phyloP scores from a whole-genome alignment of 257 asterid species.

The Eustoma russellianum region DNA sequence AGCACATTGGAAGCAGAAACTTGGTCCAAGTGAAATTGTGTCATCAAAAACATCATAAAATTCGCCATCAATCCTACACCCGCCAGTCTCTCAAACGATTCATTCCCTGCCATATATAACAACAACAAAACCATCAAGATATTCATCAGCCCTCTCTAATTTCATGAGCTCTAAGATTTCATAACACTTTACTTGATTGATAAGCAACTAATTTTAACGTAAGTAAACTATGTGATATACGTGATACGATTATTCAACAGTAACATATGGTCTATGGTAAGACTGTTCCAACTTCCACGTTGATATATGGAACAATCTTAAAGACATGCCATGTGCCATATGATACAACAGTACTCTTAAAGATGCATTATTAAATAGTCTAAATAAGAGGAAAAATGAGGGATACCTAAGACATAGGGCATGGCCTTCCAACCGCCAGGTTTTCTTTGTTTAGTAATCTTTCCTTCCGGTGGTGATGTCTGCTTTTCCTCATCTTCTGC shows the following conservation, averaged over 20 bases:
- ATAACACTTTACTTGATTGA: background rate
- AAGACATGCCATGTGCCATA: too few species aligned
- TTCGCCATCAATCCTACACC: constrained; percentile 52
- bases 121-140: too few species aligned
- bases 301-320: too few species aligned
- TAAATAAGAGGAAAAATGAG: constrained; percentile 10
- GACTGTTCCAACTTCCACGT: too few species aligned
- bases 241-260: too few species aligned
- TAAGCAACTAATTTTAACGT: too few species aligned
- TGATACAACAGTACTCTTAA: too few species aligned
- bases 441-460: background rate
- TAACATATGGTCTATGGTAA: too few species aligned
- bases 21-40: constrained; percentile 62
- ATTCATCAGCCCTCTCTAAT: too few species aligned
- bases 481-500: background rate
- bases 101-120: constrained; percentile 70
- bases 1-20: constrained; percentile 59
- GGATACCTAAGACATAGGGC: constrained; percentile 49
- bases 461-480: background rate
- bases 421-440: constrained; percentile 69
- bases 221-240: too few species aligned
- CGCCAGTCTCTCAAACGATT: constrained; percentile 73
- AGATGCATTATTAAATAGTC: too few species aligned
- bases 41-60: constrained; percentile 54
- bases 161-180: too few species aligned